These are phyloP conservation scores for Thalassiosira allenii DNA, from an alignment of 352 stramenopile genomes.

Conservation along the genomic window DNA sequence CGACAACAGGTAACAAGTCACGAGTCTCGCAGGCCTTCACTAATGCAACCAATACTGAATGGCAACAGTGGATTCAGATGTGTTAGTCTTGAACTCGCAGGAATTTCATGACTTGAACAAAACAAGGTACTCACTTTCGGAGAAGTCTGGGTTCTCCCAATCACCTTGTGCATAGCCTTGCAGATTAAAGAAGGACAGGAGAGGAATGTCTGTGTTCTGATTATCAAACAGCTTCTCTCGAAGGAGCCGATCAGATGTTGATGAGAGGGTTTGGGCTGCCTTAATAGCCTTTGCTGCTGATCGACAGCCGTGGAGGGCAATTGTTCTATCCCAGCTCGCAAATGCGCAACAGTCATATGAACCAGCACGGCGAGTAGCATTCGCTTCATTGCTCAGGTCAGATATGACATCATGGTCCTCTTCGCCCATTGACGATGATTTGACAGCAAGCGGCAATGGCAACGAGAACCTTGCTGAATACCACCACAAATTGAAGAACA, in stretches of 20 bases:
- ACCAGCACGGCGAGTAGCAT: neutral
- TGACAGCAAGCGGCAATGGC: slow-evolving; percentile 76
- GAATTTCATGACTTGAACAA: no score
- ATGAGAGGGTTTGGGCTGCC: slow-evolving; percentile 34
- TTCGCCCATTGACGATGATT: slow-evolving; percentile 8
- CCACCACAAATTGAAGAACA: slow-evolving; percentile 87
- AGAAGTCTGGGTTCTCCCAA: slow-evolving; percentile 84
- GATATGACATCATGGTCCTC: neutral
- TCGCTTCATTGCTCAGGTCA: neutral
- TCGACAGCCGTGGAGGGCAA: slow-evolving; percentile 72
- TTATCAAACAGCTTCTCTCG: slow-evolving; percentile 69
- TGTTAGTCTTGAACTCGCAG: no score
- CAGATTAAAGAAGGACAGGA: slow-evolving; percentile 82
- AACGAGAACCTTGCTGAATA: slow-evolving; percentile 83
- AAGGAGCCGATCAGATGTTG: slow-evolving; percentile 28
- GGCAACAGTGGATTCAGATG: no score
- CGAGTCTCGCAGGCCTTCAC: slow-evolving; percentile 85
- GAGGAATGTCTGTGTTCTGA: slow-evolving; percentile 62
- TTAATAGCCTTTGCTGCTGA: slow-evolving; percentile 71
- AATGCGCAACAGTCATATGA: slow-evolving; percentile 70
- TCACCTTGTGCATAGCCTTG: slow-evolving; percentile 77
- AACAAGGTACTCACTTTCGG: slow-evolving; percentile 51
- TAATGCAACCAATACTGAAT: slow-evolving; percentile 74
- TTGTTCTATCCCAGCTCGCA: slow-evolving; percentile 78
- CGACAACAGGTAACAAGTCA: slow-evolving; percentile 78